Percentiles rank a stretch among this genome's conserved stretches.
Conservation (phyloP, 2,329 filamentous ascomycete species). For the Sporothrix brasiliensis region DNA sequence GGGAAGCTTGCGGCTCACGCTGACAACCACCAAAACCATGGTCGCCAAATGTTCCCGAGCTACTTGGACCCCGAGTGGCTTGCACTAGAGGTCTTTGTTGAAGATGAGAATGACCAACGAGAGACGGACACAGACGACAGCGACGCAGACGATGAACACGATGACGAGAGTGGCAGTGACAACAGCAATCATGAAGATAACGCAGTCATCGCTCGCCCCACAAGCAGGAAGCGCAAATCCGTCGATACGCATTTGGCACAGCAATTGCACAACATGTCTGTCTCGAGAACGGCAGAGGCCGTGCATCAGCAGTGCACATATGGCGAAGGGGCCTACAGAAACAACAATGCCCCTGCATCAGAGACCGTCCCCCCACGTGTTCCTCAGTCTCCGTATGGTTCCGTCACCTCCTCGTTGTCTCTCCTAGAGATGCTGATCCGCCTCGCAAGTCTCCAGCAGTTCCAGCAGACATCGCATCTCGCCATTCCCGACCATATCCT, state of each 20-base stretch:
- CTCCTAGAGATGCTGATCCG: slow-evolving; percentile 87
- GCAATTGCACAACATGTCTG: slow-evolving; percentile 48
- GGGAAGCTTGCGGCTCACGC: too few relatives aligned
- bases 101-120: slow-evolving; percentile 48
- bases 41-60: slow-evolving; percentile 64
- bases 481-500: slow-evolving; percentile 86
- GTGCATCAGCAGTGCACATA: neutral
- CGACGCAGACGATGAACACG: neutral
- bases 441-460: slow-evolving; percentile 84
- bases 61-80: slow-evolving; percentile 90
- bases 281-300: slow-evolving; percentile 36
- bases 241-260: slow-evolving; percentile 48
- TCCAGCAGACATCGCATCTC: slow-evolving; percentile 86
- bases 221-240: slow-evolving; percentile 35
- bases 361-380: slow-evolving; percentile 41
- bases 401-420: slow-evolving; percentile 64
- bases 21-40: neutral
- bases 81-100: slow-evolving; percentile 80
- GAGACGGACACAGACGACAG: slow-evolving; percentile 43
- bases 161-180: neutral
- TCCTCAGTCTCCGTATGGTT: slow-evolving; percentile 53
- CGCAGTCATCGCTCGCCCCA: neutral
- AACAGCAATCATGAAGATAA: neutral
- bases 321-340: neutral
- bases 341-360: neutral